A percentile compares a stretch with the other conserved stretches of the same genome.
These are phyloP conservation scores for Saccharum spontaneum DNA, from an alignment of 176 grass and related monocot genomes.

Conservation along the genomic window DNA sequence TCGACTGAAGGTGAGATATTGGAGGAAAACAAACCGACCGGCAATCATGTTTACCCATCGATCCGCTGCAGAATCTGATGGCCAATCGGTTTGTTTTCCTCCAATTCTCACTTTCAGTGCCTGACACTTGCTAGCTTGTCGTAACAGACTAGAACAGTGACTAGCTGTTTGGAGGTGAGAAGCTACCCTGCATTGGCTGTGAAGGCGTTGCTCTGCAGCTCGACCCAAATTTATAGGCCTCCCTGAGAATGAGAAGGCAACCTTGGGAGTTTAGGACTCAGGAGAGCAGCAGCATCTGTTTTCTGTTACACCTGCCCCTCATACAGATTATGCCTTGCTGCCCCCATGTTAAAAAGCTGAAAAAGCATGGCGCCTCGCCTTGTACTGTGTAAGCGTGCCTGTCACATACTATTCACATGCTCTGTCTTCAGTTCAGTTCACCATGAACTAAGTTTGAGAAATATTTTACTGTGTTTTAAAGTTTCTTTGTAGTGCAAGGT, in stretches of 20 bases:
- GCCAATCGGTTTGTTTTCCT: conserved; percentile 38
- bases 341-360: neutral
- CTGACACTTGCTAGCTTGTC: neutral
- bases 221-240: conserved; percentile 17
- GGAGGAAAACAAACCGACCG: conserved; percentile 50
- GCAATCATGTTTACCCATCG: neutral
- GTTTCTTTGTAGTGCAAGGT: too few relatives aligned
- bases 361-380: neutral
- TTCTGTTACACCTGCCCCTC: conserved; percentile 24
- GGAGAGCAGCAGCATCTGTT: neutral
- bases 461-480: too few relatives aligned
- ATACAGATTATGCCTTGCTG: neutral
- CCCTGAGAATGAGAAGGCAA: neutral
- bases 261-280: neutral
- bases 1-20: conserved; percentile 41
- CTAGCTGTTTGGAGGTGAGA: neutral
- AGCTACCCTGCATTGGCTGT: conserved; percentile 17
- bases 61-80: neutral
- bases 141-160: neutral
- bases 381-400: conserved; percentile 7
- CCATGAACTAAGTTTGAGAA: too few relatives aligned
- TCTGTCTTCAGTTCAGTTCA: too few relatives aligned
- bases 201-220: conserved; percentile 1
- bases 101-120: conserved; percentile 50
- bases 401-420: too few relatives aligned